These are phyloP conservation scores for Houttuynia cordata DNA, from an alignment of 164 flowering plant genomes.

Conservation along the genomic window DNA sequence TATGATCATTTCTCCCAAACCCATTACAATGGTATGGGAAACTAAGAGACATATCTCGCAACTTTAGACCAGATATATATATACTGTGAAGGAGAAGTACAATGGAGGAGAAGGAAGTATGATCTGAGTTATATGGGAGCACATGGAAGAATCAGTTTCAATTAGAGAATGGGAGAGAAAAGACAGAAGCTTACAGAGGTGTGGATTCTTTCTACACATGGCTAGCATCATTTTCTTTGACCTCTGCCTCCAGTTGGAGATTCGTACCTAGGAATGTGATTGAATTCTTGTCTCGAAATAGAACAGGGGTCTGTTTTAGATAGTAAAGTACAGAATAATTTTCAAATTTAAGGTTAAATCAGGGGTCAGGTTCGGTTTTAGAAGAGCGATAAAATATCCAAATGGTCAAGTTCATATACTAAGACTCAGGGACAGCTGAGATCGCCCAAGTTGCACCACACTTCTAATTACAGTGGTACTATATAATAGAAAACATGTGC, in stretches of 20 bases:
- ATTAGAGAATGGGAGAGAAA: not conserved
- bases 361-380: too few relatives aligned
- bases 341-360: too few relatives aligned
- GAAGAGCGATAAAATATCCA: not conserved
- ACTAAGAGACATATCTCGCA: not conserved
- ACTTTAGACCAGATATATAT: not conserved
- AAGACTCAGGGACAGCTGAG: not conserved
- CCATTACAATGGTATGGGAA: constrained; percentile 7
- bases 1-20: constrained; percentile 10
- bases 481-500: not conserved
- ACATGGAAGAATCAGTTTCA: not conserved
- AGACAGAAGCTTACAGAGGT: not conserved
- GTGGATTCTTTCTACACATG: not conserved
- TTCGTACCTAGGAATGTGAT: not conserved
- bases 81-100: not conserved
- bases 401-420: not conserved
- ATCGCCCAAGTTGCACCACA: too few relatives aligned
- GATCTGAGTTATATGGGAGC: constrained; percentile 1
- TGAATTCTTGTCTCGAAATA: not conserved
- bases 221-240: not conserved
- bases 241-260: not conserved
- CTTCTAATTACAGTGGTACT: too few relatives aligned
- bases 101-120: not conserved
- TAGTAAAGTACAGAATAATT: not conserved
- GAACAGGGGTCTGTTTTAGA: not conserved